phyloP scores from a whole-genome alignment of 1,284 basidiomycete species.

The Pholiota adiposa region DNA sequence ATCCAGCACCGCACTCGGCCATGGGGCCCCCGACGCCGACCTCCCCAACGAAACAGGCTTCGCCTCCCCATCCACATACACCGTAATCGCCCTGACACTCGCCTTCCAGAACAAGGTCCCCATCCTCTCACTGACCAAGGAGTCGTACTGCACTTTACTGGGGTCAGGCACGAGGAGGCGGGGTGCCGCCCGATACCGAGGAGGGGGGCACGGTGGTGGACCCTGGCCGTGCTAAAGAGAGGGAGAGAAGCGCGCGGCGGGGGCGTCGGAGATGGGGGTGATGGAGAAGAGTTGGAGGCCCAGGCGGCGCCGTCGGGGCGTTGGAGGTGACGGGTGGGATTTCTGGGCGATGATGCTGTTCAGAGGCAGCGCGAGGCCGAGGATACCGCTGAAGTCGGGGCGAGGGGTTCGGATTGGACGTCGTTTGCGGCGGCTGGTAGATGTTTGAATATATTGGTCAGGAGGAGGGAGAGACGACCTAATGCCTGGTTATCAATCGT shows the following conservation, averaged over 20 bases:
- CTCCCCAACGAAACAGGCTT: constrained; percentile 43
- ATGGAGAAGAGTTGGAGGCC: constrained; percentile 70
- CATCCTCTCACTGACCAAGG: constrained; percentile 39
- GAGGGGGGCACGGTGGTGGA: constrained; percentile 53
- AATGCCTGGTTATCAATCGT: constrained; percentile 63
- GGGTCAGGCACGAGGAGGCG: constrained; percentile 51
- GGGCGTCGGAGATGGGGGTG: constrained; percentile 52
- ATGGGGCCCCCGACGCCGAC: constrained; percentile 34
- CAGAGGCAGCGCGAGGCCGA: constrained; percentile 73
- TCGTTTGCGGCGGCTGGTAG: constrained; percentile 54
- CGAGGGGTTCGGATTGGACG: constrained; percentile 59
- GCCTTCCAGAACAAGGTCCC: constrained; percentile 66
- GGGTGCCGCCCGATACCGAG: constrained; percentile 74
- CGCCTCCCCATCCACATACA: constrained; percentile 54
- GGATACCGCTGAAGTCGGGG: constrained; percentile 59
- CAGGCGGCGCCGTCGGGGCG: constrained; percentile 64
- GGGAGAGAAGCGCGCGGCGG: constrained; percentile 60
- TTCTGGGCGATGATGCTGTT: constrained; percentile 60
- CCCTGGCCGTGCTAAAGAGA: constrained; percentile 71
- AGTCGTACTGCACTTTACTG: constrained; percentile 53
- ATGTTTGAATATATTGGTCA: background rate
- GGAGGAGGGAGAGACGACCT: constrained; percentile 39
- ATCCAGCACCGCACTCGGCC: constrained; percentile 69
- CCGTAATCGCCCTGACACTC: constrained; percentile 55
- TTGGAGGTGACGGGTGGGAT: constrained; percentile 53